Conservation (phyloP, 345 rosid species). For the Boechera divaricarpa region DNA sequence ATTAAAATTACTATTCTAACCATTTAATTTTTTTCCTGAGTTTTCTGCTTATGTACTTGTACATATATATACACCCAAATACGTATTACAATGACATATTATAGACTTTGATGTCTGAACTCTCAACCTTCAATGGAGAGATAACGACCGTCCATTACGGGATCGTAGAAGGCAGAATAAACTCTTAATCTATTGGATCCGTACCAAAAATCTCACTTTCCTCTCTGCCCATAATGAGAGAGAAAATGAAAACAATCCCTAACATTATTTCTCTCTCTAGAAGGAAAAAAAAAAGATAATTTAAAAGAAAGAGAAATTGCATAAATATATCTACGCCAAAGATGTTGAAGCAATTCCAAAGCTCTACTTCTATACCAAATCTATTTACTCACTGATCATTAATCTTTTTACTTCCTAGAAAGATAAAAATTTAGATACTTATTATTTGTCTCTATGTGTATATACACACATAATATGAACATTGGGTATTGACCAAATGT, state of each 20-base stretch:
- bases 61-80: neutral
- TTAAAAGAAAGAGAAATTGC: constrained; percentile 42
- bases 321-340: constrained; percentile 55
- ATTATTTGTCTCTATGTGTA: constrained; percentile 18
- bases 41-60: neutral
- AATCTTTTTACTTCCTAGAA: neutral
- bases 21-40: neutral
- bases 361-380: constrained; percentile 39
- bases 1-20: constrained; percentile 17
- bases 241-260: constrained; percentile 29
- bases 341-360: constrained; percentile 50
- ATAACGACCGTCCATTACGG: constrained; percentile 59
- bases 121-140: constrained; percentile 18
- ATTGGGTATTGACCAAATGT: constrained; percentile 41
- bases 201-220: constrained; percentile 49
- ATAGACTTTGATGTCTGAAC: constrained; percentile 37
- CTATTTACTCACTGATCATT: constrained; percentile 19
- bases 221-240: constrained; percentile 33
- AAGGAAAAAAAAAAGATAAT: neutral
- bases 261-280: constrained; percentile 39
- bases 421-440: neutral
- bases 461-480: constrained; percentile 7
- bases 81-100: constrained; percentile 27
- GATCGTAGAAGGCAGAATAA: constrained; percentile 21
- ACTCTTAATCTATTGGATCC: constrained; percentile 54